A percentile compares a stretch with the other conserved stretches of the same genome.
phyloP scores from a whole-genome alignment of 768 basidiomycete species.

The Hericium erinaceus region DNA sequence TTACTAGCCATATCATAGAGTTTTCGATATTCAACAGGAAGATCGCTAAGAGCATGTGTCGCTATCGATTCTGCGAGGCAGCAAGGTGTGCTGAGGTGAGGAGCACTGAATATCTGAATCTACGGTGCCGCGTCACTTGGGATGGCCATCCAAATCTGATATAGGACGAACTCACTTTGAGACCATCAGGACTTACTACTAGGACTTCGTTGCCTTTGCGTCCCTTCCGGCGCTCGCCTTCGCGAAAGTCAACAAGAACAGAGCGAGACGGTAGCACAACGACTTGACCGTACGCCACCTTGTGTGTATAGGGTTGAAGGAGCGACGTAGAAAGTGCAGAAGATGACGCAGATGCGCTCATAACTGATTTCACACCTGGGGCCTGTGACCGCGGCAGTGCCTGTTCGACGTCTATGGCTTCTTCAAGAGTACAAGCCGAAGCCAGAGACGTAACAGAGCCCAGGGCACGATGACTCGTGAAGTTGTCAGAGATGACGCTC shows the following conservation, averaged over 20 bases:
- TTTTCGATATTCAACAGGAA: slow-evolving; percentile 35
- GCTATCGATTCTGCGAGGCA: slow-evolving; percentile 35
- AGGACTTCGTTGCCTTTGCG: slow-evolving; percentile 38
- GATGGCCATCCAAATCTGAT: too few relatives aligned
- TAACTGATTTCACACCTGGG: background rate
- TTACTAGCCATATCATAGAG: slow-evolving; percentile 37
- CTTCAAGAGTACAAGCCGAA: too few relatives aligned
- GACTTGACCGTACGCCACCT: slow-evolving; percentile 36
- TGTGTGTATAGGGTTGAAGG: slow-evolving; percentile 34
- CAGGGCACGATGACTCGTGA: too few relatives aligned
- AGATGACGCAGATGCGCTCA: background rate
- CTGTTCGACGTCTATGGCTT: too few relatives aligned
- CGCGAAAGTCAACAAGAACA: slow-evolving; percentile 48
- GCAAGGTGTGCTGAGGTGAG: slow-evolving; percentile 40
- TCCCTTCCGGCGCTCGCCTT: slow-evolving; percentile 39
- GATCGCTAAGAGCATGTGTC: slow-evolving; percentile 23
- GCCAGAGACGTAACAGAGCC: too few relatives aligned
- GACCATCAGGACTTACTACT: slow-evolving; percentile 31
- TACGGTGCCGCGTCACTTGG: slow-evolving; percentile 12
- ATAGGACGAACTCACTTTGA: slow-evolving; percentile 20
- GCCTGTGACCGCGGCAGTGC: too few relatives aligned
- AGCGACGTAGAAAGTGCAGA: slow-evolving; percentile 6
- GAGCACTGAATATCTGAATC: slow-evolving; percentile 39
- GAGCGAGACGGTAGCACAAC: slow-evolving; percentile 41
- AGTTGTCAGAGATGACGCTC: too few relatives aligned